Percentiles rank a stretch among this genome's conserved stretches.
Evolutionary conservation across 202 grass and related monocot genomes (phyloP).

Genomic region (Zoysia matrella): DNA sequence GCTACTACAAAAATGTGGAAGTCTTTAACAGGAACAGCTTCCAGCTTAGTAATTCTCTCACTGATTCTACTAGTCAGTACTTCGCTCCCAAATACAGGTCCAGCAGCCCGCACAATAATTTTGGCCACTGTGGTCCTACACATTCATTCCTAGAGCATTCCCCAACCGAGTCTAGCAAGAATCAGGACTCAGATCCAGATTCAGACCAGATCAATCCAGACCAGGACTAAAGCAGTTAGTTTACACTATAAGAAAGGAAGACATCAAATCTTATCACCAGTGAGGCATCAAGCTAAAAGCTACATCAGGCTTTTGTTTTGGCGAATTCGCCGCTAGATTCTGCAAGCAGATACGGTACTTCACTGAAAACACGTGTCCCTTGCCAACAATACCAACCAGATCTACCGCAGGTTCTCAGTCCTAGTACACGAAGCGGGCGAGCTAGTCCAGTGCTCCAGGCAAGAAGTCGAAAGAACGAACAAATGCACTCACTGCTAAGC

Average conservation of each 20-base stretch:
- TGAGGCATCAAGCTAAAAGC: conserved; percentile 22
- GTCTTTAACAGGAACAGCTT: neutral
- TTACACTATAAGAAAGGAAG: conserved; percentile 15
- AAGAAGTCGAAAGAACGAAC: neutral
- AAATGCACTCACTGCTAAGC: conserved; percentile 73
- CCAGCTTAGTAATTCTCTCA: neutral
- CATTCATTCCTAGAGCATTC: conserved; percentile 33
- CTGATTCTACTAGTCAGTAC: neutral
- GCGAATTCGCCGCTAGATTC: conserved; percentile 6
- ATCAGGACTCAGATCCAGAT: conserved; percentile 60
- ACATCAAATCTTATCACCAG: conserved; percentile 31
- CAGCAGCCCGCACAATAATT: conserved; percentile 14
- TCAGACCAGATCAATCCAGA: conserved; percentile 24
- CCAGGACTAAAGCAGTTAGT: neutral
- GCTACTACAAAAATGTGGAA: neutral
- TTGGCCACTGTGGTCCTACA: conserved; percentile 17
- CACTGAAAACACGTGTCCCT: neutral
- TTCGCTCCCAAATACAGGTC: neutral
- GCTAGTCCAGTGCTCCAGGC: too few species aligned
- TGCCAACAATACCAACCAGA: conserved; percentile 24
- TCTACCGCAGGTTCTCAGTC: conserved; percentile 13
- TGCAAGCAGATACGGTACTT: neutral
- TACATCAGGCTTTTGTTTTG: neutral
- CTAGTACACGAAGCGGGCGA: neutral
- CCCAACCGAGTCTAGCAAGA: conserved; percentile 13